Evolutionary conservation across 1,139 yeast species (phyloP).

Genomic region (Candida freyschussii): DNA sequence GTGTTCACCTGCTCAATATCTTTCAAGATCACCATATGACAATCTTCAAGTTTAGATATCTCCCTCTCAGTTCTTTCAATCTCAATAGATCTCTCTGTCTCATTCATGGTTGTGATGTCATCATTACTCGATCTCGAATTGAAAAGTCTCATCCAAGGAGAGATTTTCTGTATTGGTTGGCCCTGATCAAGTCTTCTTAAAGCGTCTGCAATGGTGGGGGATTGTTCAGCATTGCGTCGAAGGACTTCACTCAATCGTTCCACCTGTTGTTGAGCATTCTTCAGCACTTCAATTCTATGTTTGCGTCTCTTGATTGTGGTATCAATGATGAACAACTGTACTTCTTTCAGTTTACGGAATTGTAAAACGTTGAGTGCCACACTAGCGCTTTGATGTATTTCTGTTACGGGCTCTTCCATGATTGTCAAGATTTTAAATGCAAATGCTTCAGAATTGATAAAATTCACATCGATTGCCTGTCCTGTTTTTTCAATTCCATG

Average conservation of each 20-base stretch:
- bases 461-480: constrained; percentile 71
- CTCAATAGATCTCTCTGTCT: constrained; percentile 28
- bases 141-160: constrained; percentile 23
- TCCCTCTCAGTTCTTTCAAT: constrained; percentile 25
- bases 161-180: constrained; percentile 14
- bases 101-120: constrained; percentile 32
- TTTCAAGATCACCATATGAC: constrained; percentile 27
- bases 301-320: constrained; percentile 28
- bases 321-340: constrained; percentile 53
- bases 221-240: constrained; percentile 26
- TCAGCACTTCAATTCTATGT: constrained; percentile 23
- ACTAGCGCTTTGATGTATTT: constrained; percentile 70
- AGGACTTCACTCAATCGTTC: constrained; percentile 27
- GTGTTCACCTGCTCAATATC: constrained; percentile 30
- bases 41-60: constrained; percentile 28
- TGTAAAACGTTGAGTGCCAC: constrained; percentile 64
- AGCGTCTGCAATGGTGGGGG: constrained; percentile 30
- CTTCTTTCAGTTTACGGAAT: constrained; percentile 62
- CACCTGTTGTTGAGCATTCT: constrained; percentile 29
- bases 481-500: constrained; percentile 69
- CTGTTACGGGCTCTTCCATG: constrained; percentile 81
- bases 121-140: constrained; percentile 9
- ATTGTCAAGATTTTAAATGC: constrained; percentile 67
- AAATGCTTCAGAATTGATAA: constrained; percentile 59
- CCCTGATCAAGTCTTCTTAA: constrained; percentile 25